Evolutionary conservation across 345 rosid genomes (phyloP).

Genomic region (Eucalyptus fibrosa): DNA sequence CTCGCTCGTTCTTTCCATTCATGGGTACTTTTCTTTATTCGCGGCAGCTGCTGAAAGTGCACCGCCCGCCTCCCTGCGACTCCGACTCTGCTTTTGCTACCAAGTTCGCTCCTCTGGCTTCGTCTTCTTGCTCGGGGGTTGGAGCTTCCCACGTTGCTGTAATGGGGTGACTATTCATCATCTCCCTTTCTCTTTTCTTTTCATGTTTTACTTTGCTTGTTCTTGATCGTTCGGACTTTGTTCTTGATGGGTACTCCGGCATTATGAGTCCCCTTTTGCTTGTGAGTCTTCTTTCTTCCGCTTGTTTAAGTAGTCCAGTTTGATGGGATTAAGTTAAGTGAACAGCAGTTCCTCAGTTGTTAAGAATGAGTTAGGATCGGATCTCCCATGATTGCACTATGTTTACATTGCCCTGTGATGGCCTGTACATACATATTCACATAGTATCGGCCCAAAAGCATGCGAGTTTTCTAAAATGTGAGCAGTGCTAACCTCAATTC

Average conservation of each 20-base stretch:
- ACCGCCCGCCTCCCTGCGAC: background rate
- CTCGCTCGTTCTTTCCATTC: background rate
- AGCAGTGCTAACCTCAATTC: background rate
- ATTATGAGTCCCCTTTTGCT: background rate
- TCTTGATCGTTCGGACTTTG: background rate
- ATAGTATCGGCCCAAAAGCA: background rate
- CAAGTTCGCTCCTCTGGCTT: background rate
- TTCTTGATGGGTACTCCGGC: background rate
- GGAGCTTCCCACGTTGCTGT: background rate
- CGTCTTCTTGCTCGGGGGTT: background rate
- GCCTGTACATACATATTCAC: background rate
- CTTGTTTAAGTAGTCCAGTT: background rate
- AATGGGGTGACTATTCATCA: background rate
- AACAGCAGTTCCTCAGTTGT: background rate
- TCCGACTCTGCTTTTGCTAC: background rate
- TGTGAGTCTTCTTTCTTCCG: background rate
- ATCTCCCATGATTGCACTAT: background rate
- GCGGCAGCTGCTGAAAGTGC: background rate
- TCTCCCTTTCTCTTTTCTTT: background rate
- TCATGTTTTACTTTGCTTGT: background rate
- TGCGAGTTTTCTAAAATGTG: background rate
- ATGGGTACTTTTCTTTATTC: background rate
- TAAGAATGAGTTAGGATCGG: slow-evolving; percentile 6
- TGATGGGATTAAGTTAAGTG: background rate
- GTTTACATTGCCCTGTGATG: background rate